Evolutionary conservation across 148 eudicot species (phyloP).

Genomic region (Camellia granthamiana): DNA sequence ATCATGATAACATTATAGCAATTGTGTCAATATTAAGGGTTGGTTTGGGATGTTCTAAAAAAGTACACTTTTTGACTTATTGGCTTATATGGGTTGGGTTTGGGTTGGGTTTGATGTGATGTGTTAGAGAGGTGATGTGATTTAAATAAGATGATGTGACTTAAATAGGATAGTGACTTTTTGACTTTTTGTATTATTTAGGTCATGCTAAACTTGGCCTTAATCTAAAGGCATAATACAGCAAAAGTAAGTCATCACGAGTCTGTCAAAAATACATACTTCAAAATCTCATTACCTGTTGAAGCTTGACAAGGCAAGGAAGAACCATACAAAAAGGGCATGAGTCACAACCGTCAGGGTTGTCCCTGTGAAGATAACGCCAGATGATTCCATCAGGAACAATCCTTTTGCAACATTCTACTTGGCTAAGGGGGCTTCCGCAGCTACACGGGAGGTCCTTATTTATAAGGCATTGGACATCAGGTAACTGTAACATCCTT

Average conservation of each 20-base stretch:
- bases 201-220: no score
- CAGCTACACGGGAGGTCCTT: conserved; percentile 92
- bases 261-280: not conserved
- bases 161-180: no score
- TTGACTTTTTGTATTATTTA: no score
- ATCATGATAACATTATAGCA: not conserved
- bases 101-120: no score
- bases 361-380: conserved; percentile 85
- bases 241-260: not conserved
- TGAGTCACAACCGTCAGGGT: conserved; percentile 85
- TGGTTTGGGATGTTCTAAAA: no score
- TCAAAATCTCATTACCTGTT: conserved; percentile 58
- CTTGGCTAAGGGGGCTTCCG: conserved; percentile 94
- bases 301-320: conserved; percentile 92
- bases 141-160: no score
- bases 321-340: conserved; percentile 94
- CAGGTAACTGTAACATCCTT: conserved; percentile 82
- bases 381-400: conserved; percentile 80
- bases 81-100: no score
- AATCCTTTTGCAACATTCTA: conserved; percentile 80
- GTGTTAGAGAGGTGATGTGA: no score
- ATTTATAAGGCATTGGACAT: conserved; percentile 77
- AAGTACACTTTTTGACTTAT: no score
- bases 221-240: not conserved
- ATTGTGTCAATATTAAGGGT: not conserved